phyloP scores from a whole-genome alignment of 129 eudicot genomes.

The Chrysanthemum makinoi region DNA sequence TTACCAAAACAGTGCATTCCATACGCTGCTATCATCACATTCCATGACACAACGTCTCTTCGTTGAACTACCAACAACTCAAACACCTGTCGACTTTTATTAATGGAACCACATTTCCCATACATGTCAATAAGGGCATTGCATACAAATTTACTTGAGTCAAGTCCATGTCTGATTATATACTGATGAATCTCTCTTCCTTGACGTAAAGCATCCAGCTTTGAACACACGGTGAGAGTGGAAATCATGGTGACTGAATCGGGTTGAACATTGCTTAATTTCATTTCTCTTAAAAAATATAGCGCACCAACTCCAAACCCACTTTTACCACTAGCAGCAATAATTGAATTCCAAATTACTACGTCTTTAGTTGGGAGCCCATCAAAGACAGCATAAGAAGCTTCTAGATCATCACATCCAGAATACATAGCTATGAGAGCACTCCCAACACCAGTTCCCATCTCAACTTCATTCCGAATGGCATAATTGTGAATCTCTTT shows the following conservation, averaged over 20 bases:
- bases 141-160: conserved; percentile 39
- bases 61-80: conserved; percentile 24
- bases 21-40: conserved; percentile 40
- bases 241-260: conserved; percentile 50
- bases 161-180: conserved; percentile 35
- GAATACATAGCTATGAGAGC: conserved; percentile 58
- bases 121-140: conserved; percentile 45
- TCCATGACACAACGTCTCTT: conserved; percentile 40
- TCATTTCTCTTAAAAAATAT: conserved; percentile 40
- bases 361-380: conserved; percentile 39
- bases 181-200: conserved; percentile 41
- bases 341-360: conserved; percentile 47
- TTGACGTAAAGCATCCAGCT: conserved; percentile 37
- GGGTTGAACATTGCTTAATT: conserved; percentile 21
- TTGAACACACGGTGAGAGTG: conserved; percentile 41
- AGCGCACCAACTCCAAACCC: conserved; percentile 48
- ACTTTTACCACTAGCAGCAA: conserved; percentile 37
- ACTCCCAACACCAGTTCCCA: conserved; percentile 45
- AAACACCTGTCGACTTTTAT: conserved; percentile 30
- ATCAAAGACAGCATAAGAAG: conserved; percentile 32
- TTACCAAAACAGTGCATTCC: conserved; percentile 40
- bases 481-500: conserved; percentile 40
- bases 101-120: conserved; percentile 33
- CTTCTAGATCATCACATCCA: conserved; percentile 27
- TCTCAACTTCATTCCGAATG: conserved; percentile 32